Evolutionary conservation across 2,329 filamentous ascomycete species (phyloP).

Genomic region (Didymella exigua): DNA sequence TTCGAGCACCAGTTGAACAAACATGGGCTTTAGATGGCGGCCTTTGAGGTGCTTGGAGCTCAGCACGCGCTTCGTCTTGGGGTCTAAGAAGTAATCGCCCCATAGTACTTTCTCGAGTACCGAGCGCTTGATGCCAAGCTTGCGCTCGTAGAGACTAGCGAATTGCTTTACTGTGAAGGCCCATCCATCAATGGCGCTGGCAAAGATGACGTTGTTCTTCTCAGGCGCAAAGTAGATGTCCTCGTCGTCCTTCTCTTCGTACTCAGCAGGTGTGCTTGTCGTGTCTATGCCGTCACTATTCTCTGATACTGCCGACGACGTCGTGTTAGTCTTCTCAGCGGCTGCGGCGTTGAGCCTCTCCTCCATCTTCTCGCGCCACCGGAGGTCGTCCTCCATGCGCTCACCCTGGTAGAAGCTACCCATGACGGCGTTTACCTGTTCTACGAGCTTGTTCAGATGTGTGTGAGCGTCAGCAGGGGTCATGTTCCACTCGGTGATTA

Average conservation of each 20-base stretch:
- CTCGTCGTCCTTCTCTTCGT: constrained; percentile 91
- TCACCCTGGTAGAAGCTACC: constrained; percentile 98
- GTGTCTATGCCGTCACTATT: constrained; percentile 61
- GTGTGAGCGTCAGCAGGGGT: constrained; percentile 86
- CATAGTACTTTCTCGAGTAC: constrained; percentile 92
- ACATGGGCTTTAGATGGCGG: constrained; percentile 90
- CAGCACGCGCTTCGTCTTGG: constrained; percentile 93
- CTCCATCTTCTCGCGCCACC: constrained; percentile 93
- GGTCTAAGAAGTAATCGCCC: constrained; percentile 96
- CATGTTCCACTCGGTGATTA: constrained; percentile 94
- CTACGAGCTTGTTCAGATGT: constrained; percentile 85
- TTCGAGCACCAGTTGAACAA: constrained; percentile 94
- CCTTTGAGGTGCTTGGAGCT: constrained; percentile 92
- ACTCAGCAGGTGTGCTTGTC: constrained; percentile 62
- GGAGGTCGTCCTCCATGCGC: constrained; percentile 96
- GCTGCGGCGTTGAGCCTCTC: constrained; percentile 77
- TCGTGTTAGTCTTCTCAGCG: constrained; percentile 64
- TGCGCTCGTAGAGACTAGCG: constrained; percentile 91
- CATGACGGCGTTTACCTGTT: constrained; percentile 96
- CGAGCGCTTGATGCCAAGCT: constrained; percentile 89
- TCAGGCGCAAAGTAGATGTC: constrained; percentile 98
- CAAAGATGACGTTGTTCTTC: constrained; percentile 98
- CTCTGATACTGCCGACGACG: constrained; percentile 53
- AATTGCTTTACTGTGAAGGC: constrained; percentile 97
- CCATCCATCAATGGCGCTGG: constrained; percentile 98